A percentile compares a stretch with the other conserved stretches of the same genome.
Evolutionary conservation across 305 asterid genomes (phyloP).

Genomic region (Fraxinus xanthoxyloides): DNA sequence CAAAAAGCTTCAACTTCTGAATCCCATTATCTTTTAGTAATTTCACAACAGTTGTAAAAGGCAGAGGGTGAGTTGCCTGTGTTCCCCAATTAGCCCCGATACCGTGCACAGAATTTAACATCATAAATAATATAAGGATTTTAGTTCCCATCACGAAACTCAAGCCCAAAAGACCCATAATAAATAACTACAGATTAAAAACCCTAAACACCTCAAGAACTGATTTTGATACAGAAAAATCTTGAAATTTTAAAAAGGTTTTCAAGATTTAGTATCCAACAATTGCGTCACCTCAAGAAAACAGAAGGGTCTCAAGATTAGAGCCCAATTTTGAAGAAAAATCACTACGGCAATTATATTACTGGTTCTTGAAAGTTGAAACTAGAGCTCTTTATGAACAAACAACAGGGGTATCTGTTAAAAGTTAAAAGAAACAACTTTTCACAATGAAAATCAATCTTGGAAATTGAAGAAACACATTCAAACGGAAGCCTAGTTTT

Average conservation of each 20-base stretch:
- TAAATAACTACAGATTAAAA: not conserved
- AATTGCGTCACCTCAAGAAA: not conserved
- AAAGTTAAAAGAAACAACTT: constrained; percentile 16
- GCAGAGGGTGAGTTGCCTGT: constrained; percentile 70
- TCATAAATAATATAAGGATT: constrained; percentile 16
- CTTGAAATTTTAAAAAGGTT: not conserved
- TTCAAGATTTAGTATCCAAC: not conserved
- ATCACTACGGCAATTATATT: not conserved
- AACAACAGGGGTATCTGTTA: constrained; percentile 1
- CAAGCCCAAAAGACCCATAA: constrained; percentile 28
- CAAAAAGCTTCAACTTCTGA: constrained; percentile 79
- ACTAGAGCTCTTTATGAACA: not conserved
- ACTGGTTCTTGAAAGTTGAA: not conserved
- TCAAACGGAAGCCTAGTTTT: not conserved
- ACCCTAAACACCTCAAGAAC: not conserved
- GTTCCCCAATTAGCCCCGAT: constrained; percentile 96
- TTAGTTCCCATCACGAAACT: constrained; percentile 11
- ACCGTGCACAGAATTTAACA: constrained; percentile 39
- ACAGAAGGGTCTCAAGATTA: not conserved
- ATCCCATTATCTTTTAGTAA: constrained; percentile 74
- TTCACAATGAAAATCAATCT: constrained; percentile 8
- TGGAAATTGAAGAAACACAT: constrained; percentile 1
- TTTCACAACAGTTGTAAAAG: constrained; percentile 56
- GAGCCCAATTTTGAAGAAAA: constrained; percentile 1
- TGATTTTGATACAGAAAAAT: not conserved